Percentiles rank a stretch among this genome's conserved stretches.
phyloP scores from a whole-genome alignment of 2,329 filamentous ascomycete species.

The Epichloe uncinata region DNA sequence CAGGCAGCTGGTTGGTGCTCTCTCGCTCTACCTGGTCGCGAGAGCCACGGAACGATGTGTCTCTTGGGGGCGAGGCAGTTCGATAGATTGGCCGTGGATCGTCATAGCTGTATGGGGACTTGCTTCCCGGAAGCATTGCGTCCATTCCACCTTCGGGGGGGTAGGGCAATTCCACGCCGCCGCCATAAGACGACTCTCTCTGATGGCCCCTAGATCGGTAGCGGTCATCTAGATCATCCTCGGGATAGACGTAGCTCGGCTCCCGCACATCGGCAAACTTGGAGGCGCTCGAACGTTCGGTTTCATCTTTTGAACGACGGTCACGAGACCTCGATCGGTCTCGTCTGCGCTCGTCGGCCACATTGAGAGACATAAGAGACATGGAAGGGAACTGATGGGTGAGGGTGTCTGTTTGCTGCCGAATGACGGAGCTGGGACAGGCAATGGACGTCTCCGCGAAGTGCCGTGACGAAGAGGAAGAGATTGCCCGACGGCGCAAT shows the following conservation, averaged over 20 bases:
- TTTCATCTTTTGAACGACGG: constrained; percentile 19
- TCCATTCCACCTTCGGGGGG: constrained; percentile 24
- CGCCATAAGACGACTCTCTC: constrained; percentile 18
- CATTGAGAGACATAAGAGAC: constrained; percentile 40
- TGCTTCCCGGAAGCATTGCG: constrained; percentile 23
- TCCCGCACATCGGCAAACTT: constrained; percentile 28
- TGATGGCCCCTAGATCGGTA: constrained; percentile 19
- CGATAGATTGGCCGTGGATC: constrained; percentile 20
- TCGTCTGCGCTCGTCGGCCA: constrained; percentile 30
- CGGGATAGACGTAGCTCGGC: constrained; percentile 27
- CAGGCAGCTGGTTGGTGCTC: constrained; percentile 14
- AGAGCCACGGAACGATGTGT: constrained; percentile 24
- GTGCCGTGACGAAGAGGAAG: background rate
- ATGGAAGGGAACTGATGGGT: constrained; percentile 19
- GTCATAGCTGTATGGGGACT: constrained; percentile 28
- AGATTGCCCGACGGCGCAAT: background rate
- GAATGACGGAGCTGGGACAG: background rate
- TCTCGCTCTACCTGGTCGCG: constrained; percentile 18
- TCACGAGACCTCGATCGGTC: constrained; percentile 32
- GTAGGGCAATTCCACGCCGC: constrained; percentile 22
- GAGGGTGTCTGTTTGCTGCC: background rate
- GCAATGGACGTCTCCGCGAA: background rate
- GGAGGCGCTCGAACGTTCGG: constrained; percentile 16
- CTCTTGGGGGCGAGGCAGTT: constrained; percentile 20
- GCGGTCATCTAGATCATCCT: constrained; percentile 28